Evolutionary conservation across 805 yeast genomes (phyloP), one percentile per base, ranked within the genome.

Genomic region (Spathaspora boniae): DNA sequence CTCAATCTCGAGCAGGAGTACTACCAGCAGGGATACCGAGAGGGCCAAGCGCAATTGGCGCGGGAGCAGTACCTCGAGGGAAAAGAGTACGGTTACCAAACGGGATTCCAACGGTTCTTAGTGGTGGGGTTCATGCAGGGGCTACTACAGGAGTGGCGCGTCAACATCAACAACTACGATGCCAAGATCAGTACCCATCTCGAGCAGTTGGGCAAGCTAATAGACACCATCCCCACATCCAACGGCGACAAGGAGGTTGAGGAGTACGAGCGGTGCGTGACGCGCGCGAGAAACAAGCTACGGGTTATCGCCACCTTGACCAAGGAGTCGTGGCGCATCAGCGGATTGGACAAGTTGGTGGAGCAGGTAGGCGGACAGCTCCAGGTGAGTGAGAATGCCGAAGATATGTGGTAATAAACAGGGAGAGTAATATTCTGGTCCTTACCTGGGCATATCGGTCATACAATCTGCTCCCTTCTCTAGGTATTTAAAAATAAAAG

Each of bases 21-120:
- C 55, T 88, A 86, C 51, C 55, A 72, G 5, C 77, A 76, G 41
- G 96, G 97, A 1, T 83, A 59, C 51, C 48, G 60, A 32, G 93
- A 86, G 42, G 98, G 96, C 1, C 72, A 72, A 26, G 57, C 62
- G 4, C 82, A 74, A 33, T 83, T 87, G 0, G 61, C 77, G 1
- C 56, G 54, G 31, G 73, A 78, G 28, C 88, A 87, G 31, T 68
- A 60, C 34, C 44, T 67, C 2, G 96, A 88, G 53, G 97, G 96
- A 1, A 82, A 81, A 50, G 87, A 86, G 50, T 80, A 78, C 45
- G 98, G 98, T 0, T 69, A 79, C 28, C 93, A 83, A 51, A 80
- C 84, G 0, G 87, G 86, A 0, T 82, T 78, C 48, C 93, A 83
- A 55, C 60, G 85, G 40, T 81, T 75, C 47, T 45, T 86, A 2